These are phyloP conservation scores for Grosmannia serpens DNA, from an alignment of 2,329 filamentous ascomycete genomes.

Conservation along the genomic window DNA sequence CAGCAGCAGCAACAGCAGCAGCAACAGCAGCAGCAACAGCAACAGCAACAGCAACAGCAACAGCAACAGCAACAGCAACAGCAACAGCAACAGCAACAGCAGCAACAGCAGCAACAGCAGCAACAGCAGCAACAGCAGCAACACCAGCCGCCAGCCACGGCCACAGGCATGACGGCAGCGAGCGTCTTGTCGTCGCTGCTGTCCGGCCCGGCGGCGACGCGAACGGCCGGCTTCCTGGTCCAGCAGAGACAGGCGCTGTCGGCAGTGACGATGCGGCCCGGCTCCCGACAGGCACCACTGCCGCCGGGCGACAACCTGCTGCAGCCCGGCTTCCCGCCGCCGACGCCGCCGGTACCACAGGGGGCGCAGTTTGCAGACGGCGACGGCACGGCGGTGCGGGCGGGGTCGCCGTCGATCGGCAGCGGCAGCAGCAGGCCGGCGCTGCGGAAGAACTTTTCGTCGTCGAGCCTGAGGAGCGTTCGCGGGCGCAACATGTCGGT, in stretches of 20 bases:
- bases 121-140: too few relatives aligned
- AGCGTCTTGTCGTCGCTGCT: background rate
- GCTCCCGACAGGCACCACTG: conserved; percentile 9
- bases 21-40: background rate
- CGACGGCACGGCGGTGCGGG: conserved; percentile 18
- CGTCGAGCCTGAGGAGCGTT: conserved; percentile 58
- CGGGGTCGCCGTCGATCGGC: conserved; percentile 38
- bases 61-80: too few relatives aligned
- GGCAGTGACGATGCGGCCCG: conserved; percentile 21
- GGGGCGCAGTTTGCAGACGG: conserved; percentile 17
- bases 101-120: too few relatives aligned
- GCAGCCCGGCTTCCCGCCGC: conserved; percentile 18
- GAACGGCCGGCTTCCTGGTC: conserved; percentile 24
- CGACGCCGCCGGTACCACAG: conserved; percentile 22
- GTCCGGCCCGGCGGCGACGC: conserved; percentile 14
- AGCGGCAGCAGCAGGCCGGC: conserved; percentile 23
- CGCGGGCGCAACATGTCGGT: conserved; percentile 64
- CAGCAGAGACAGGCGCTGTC: conserved; percentile 31
- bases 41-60: background rate
- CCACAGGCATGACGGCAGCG: background rate
- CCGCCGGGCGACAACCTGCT: conserved; percentile 7
- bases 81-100: background rate
- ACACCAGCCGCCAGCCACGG: background rate
- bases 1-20: too few relatives aligned
- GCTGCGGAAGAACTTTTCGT: conserved; percentile 58